A percentile compares a stretch with the other conserved stretches of the same genome.
phyloP scores from a whole-genome alignment of 805 yeast genomes.

The Nematodospora valgi region DNA sequence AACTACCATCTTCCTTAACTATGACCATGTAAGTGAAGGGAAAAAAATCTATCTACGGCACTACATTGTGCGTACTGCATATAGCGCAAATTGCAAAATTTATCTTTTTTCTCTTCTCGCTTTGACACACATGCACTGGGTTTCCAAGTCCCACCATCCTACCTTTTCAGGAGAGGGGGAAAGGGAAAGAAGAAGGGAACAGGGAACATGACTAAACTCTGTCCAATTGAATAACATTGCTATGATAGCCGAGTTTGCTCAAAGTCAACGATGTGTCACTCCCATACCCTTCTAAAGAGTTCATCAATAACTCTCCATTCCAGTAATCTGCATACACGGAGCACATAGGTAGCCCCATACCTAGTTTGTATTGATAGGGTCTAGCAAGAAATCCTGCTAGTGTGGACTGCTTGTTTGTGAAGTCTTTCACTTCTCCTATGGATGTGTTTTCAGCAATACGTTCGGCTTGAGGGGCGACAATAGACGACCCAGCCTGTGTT shows the following conservation, averaged over 20 bases:
- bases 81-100: too few species aligned
- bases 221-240: conserved; percentile 64
- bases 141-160: too few species aligned
- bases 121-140: too few species aligned
- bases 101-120: too few species aligned
- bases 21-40: too few species aligned
- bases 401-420: conserved; percentile 45
- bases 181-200: too few species aligned
- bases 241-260: conserved; percentile 70
- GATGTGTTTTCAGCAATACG: conserved; percentile 37
- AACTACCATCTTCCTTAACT: too few species aligned
- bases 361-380: conserved; percentile 71
- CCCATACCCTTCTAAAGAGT: conserved; percentile 87
- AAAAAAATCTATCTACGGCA: too few species aligned
- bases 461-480: conserved; percentile 17
- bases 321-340: conserved; percentile 93
- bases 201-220: conserved; percentile 45
- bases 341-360: conserved; percentile 90
- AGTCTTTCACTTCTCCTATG: conserved; percentile 11
- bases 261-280: conserved; percentile 80
- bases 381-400: conserved; percentile 64
- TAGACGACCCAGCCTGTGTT: conserved; percentile 39
- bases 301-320: conserved; percentile 86
- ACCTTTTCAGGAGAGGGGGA: too few species aligned
- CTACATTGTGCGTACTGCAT: too few species aligned